Evolutionary conservation across 306 rosid genomes (phyloP), one percentile per base, ranked within the genome.

Genomic region (Glycyrrhiza uralensis): DNA sequence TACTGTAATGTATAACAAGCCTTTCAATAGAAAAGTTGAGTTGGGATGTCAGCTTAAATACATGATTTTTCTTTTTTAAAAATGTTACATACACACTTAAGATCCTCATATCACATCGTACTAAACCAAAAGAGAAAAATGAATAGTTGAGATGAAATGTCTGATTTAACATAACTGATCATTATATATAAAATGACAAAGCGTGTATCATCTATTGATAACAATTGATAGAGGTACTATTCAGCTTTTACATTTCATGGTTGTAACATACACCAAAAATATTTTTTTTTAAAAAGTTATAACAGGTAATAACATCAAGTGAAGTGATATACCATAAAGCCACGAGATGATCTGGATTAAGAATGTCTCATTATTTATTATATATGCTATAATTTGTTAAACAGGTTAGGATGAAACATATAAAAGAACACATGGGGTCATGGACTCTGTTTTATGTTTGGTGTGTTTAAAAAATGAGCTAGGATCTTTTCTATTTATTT

Each of bases 1-100:
- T 76, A 76, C 24, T 68, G 29, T 76, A 50, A 66, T 76, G 74
- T 44, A 2, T 55, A 24, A 11, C 22, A 56, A 30, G 41, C 30
- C 30, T 50, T 13, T 28, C 74, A 55, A 20, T 14, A 35, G 0
- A 26, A 26, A 59, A n/a, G 28, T 50, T 59, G 49, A 18, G 81
- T 69, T 71, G 68, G 47, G 26, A 71, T 71, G 76, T 71, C 76
- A 56, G 26, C 44, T 5, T 36, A 5, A 69, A n/a, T 24, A 5
- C 3, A 20, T 36, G 44, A 7, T 19, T 62, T 36, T 5, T n/a
- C n/a, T 33, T 36, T 38, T 39, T 30, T 7, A 32, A 17, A 8
- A 32, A 15, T 15, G 19, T 58, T 58, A 33, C 13, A 3, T 32
- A 17, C 14, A 32, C 8, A 17, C 66, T 17, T 30, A 5, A 3